phyloP scores from a whole-genome alignment of 495 filamentous ascomycete species.

The Trichocladium uniseriatum region DNA sequence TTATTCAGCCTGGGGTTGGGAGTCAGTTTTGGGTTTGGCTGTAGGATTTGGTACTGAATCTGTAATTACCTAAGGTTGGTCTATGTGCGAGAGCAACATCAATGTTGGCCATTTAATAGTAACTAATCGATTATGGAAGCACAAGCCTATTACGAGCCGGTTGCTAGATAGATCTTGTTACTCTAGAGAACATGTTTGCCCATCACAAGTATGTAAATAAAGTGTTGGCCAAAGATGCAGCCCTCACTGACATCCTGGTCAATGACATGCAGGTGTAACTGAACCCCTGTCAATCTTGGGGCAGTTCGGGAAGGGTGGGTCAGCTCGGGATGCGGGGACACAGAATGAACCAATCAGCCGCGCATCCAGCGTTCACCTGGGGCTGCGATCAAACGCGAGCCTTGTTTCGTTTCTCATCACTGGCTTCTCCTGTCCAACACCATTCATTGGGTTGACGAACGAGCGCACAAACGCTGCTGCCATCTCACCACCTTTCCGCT shows the following conservation, averaged over 20 bases:
- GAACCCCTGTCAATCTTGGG: no score
- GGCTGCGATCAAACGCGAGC: constrained; percentile 14
- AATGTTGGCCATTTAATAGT: no score
- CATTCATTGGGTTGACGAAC: neutral
- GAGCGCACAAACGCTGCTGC: neutral
- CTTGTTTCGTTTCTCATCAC: constrained; percentile 9
- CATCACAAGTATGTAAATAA: no score
- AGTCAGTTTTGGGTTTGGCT: neutral
- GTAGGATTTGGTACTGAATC: neutral
- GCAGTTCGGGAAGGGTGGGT: neutral
- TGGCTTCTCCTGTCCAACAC: neutral
- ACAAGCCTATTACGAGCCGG: no score
- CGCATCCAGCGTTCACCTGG: constrained; percentile 4
- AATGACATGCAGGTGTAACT: no score
- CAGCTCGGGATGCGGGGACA: neutral
- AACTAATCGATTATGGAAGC: no score
- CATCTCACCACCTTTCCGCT: neutral
- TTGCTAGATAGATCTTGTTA: no score
- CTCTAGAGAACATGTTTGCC: no score
- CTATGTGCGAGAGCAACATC: no score
- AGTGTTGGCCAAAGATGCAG: no score
- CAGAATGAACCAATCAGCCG: constrained; percentile 3
- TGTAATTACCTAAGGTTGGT: no score
- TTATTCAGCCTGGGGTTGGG: neutral
- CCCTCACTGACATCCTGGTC: no score